Evolutionary conservation across 1,139 yeast genomes (phyloP), one percentile per base, ranked within the genome.

Genomic region (Komagataea norvegica): DNA sequence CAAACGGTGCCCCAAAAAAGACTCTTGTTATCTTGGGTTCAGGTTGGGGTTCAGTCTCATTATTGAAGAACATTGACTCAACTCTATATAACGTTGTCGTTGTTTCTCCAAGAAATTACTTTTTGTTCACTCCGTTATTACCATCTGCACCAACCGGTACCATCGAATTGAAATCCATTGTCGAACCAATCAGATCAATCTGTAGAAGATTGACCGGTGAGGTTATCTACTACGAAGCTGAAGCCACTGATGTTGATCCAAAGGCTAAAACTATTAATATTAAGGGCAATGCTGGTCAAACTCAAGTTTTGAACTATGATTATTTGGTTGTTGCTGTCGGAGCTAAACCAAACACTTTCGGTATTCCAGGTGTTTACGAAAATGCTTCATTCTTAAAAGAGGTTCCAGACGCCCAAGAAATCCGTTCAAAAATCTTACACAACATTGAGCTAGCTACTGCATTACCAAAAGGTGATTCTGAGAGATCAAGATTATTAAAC

Each of bases 71-170:
- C 59, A 71, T 89, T 61, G 96, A 89, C 61, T 82, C 96, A 36
- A 68, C 89, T 32, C 68, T 81, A 59, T 89, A 88, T 67, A 86
- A 89, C 59, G 95, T 89, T 38, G 79, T 86, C 39, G 80, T 89
- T 40, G 83, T 89, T 36, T 86, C 96, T 25, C 96, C 97, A 45
- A 78, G 96, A 68, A 88, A 88, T 72, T 88, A 87, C 71, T 89
- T 89, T 65, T 70, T 89, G 55, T 89, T 88, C 72, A 88, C 96
- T 33, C 96, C 97, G 9, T 70, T 89, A 60, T 74, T 89, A 55
- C 96, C 96, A 33, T 84, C 95, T 20, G 83, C 89, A 50, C 95
- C 96, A 37, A 88, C 95, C 33, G 96, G 96, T 45, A 84, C 95
- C 36, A 78, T 89, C 49, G 96, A 88, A 59, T 72, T 78, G 59